These are phyloP conservation scores for Lasiosphaeria hispida DNA, from an alignment of 495 filamentous ascomycete species.

Conservation along the genomic window DNA sequence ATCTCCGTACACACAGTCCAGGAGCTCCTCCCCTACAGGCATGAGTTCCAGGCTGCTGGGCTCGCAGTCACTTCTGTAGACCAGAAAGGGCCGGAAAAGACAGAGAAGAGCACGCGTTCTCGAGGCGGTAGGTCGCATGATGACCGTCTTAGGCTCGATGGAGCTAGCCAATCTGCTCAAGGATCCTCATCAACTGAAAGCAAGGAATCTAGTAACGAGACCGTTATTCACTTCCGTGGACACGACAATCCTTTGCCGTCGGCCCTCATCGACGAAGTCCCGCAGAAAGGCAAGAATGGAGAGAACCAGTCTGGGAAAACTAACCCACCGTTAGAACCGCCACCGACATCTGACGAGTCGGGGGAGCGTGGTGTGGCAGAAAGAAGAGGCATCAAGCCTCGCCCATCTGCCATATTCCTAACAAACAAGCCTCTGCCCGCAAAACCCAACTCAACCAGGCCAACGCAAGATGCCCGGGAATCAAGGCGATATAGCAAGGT, in stretches of 20 bases:
- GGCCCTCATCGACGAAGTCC: conserved; percentile 2
- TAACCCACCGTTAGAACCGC: not conserved
- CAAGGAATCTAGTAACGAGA: conserved; percentile 19
- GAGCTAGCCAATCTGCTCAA: not conserved
- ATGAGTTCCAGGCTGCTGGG: conserved; percentile 45
- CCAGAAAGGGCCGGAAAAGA: conserved; percentile 23
- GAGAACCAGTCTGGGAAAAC: not conserved
- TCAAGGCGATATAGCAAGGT: not conserved
- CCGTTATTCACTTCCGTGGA: conserved; percentile 11
- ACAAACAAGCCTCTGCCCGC: conserved; percentile 18
- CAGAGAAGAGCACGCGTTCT: not conserved
- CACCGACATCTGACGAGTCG: not conserved
- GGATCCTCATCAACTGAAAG: conserved; percentile 3
- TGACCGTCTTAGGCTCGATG: conserved; percentile 9
- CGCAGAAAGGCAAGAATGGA: not conserved
- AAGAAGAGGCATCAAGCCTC: not conserved
- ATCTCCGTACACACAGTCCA: conserved; percentile 44
- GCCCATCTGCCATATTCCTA: conserved; percentile 14
- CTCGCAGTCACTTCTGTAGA: conserved; percentile 50
- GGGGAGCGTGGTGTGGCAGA: not conserved
- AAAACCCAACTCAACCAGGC: not conserved
- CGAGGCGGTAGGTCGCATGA: conserved; percentile 1
- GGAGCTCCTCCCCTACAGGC: conserved; percentile 43
- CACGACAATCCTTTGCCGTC: not conserved
- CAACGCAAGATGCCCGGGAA: not conserved